A percentile compares a stretch with the other conserved stretches of the same genome.
Conservation (phyloP, 2,329 filamentous ascomycete species). For the Colletotrichum sp. region DNA sequence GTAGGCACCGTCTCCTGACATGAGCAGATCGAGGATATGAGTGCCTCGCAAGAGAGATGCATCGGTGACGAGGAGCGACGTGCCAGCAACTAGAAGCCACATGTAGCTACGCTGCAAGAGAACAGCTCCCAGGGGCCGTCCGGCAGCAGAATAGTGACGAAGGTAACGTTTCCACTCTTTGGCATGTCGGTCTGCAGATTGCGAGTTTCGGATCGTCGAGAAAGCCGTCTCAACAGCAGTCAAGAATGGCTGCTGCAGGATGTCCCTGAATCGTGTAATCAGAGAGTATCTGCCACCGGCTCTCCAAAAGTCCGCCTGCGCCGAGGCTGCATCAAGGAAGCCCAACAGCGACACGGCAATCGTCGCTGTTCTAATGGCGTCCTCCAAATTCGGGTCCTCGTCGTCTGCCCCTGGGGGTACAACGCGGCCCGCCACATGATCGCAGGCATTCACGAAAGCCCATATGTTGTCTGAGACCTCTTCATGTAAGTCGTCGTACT, state of each 20-base stretch:
- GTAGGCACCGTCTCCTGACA: slow-evolving; percentile 59
- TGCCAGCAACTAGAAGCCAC: slow-evolving; percentile 79
- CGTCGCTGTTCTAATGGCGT: slow-evolving; percentile 73
- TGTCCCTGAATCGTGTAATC: slow-evolving; percentile 71
- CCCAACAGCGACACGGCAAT: slow-evolving; percentile 87
- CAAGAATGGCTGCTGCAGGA: slow-evolving; percentile 85
- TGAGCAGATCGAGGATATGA: slow-evolving; percentile 77
- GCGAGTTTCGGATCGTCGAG: slow-evolving; percentile 85
- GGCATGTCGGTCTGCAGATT: slow-evolving; percentile 66
- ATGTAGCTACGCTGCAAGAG: slow-evolving; percentile 89
- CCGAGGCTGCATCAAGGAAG: slow-evolving; percentile 83
- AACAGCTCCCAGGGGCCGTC: slow-evolving; percentile 88
- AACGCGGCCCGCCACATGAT: slow-evolving; percentile 62
- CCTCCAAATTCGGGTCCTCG: slow-evolving; percentile 65
- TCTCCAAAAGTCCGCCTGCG: slow-evolving; percentile 82
- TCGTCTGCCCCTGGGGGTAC: slow-evolving; percentile 58
- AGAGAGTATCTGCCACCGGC: slow-evolving; percentile 75
- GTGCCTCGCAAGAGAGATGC: slow-evolving; percentile 62
- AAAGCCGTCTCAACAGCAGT: slow-evolving; percentile 88
- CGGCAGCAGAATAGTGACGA: slow-evolving; percentile 80
- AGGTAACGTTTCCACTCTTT: slow-evolving; percentile 90
- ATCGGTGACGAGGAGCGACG: slow-evolving; percentile 74
- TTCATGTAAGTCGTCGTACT: slow-evolving; percentile 72
- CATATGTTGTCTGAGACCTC: slow-evolving; percentile 71
- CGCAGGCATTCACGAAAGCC: slow-evolving; percentile 75